Base-by-base conservation (phyloP, 495 filamentous ascomycete species). In the Trichocladium antarcticum region DNA sequence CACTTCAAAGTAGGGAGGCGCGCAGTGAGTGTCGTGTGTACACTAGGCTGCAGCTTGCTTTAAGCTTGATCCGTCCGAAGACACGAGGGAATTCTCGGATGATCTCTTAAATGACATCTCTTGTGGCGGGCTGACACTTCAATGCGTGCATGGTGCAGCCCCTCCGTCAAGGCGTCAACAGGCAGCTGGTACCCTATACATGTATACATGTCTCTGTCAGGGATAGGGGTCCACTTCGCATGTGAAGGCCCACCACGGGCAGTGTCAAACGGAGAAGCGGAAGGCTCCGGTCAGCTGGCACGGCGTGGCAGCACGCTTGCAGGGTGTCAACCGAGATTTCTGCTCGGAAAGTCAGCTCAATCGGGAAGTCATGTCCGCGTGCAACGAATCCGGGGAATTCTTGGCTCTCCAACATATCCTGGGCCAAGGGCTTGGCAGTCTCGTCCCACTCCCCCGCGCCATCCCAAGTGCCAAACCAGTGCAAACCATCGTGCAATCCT, bases 351-450 rank as follows among this genome's bases (percentile, higher is more conserved):
- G 6, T 31, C 34, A 47, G 20, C 50, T 22, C 21, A 27, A 50
- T 49, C 1, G 14, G 55, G 55, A 44, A 57, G 27, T 11, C 6
- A 34, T 15, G 46, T 16, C 55, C 50, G 55, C 31, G n/a, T n/a
- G 19, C 27, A 47, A n/a, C 41, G 51, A 49, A 51, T 57, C 55
- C 45, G 55, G 55, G 55, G 51, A 47, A 53, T 27, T 19, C 41
- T 40, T 51, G 41, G 49, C 41, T 39, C 15, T 21, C 35, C n/a
- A 35, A n/a, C 19, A 17, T 32, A 24, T 32, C 20, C 16, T 36
- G 43, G 37, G 8, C 32, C 15, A 28, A 15, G 14, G 15, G 16
- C 27, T 32, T 36, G 28, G 45, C 45, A 20, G 43, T 34, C 37
- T 42, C 28, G 37, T 14, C 45, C 0, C 20, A 19, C 15, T 2